Evolutionary conservation across 2,329 filamentous ascomycete genomes (phyloP).

Genomic region (Stylonectria norvegica): DNA sequence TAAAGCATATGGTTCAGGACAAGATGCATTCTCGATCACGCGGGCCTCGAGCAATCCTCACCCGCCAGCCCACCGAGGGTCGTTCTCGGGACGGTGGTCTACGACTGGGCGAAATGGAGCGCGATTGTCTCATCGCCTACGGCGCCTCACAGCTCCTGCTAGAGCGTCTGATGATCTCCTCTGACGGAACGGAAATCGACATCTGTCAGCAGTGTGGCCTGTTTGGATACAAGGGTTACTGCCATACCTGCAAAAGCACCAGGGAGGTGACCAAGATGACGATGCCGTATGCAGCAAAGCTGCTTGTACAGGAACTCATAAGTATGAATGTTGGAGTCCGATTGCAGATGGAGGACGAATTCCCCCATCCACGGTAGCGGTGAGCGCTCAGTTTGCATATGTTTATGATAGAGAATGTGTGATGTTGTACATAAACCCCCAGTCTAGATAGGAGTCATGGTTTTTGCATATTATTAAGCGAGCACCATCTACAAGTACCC

Average conservation of each 20-base stretch:
- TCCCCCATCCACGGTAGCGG: constrained; percentile 59
- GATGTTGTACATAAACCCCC: constrained; percentile 7
- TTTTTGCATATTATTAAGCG: constrained; percentile 12
- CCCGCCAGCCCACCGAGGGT: constrained; percentile 93
- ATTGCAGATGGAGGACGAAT: constrained; percentile 89
- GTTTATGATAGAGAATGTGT: background rate
- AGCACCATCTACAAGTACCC: background rate
- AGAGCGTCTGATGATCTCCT: constrained; percentile 91
- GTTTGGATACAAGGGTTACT: constrained; percentile 94
- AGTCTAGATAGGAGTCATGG: constrained; percentile 18
- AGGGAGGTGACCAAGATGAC: constrained; percentile 86
- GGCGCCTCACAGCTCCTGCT: constrained; percentile 88
- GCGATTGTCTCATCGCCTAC: constrained; percentile 96
- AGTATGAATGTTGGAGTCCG: constrained; percentile 98
- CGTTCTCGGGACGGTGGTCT: constrained; percentile 88
- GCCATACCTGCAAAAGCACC: constrained; percentile 85
- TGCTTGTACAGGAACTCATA: constrained; percentile 91
- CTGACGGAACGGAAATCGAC: constrained; percentile 86
- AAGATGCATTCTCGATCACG: constrained; percentile 97
- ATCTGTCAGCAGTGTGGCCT: constrained; percentile 92
- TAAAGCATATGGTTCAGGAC: constrained; percentile 99
- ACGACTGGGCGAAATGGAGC: constrained; percentile 96
- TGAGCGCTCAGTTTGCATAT: background rate
- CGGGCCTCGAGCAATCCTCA: constrained; percentile 86
- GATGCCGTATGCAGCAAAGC: constrained; percentile 95